A percentile compares a stretch with the other conserved stretches of the same genome.
These are phyloP conservation scores for Termitomyces titanicus DNA, from an alignment of 768 basidiomycete species.

Conservation along the genomic window DNA sequence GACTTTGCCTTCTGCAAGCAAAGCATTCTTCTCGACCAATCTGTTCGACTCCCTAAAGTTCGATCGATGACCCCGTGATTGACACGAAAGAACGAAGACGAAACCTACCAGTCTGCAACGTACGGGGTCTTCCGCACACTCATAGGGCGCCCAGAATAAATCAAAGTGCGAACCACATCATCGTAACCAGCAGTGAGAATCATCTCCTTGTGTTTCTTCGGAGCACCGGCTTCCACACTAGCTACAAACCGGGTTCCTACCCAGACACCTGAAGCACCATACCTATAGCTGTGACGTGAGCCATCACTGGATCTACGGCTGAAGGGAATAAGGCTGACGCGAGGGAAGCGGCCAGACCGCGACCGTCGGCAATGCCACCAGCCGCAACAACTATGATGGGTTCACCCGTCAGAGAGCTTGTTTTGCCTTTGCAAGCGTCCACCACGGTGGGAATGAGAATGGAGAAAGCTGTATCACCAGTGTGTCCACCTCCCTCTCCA, in stretches of 20 bases:
- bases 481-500: slow-evolving; percentile 88
- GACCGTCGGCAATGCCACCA: slow-evolving; percentile 81
- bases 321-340: slow-evolving; percentile 38
- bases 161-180: slow-evolving; percentile 64
- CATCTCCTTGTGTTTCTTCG: slow-evolving; percentile 67
- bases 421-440: slow-evolving; percentile 66
- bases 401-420: slow-evolving; percentile 75
- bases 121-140: slow-evolving; percentile 81
- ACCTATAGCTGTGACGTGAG: slow-evolving; percentile 34
- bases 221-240: slow-evolving; percentile 75
- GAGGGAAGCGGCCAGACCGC: slow-evolving; percentile 73
- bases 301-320: neutral
- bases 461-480: slow-evolving; percentile 78
- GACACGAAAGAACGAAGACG: neutral
- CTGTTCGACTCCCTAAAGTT: slow-evolving; percentile 56
- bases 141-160: slow-evolving; percentile 80
- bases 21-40: slow-evolving; percentile 51
- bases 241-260: slow-evolving; percentile 87
- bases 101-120: slow-evolving; percentile 61
- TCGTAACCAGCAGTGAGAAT: slow-evolving; percentile 71
- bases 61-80: neutral
- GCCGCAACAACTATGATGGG: slow-evolving; percentile 79
- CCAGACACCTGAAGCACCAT: slow-evolving; percentile 85
- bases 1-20: slow-evolving; percentile 63
- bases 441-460: slow-evolving; percentile 81